phyloP scores from a whole-genome alignment of 139 green algal species.

The Penium margaritaceum region DNA sequence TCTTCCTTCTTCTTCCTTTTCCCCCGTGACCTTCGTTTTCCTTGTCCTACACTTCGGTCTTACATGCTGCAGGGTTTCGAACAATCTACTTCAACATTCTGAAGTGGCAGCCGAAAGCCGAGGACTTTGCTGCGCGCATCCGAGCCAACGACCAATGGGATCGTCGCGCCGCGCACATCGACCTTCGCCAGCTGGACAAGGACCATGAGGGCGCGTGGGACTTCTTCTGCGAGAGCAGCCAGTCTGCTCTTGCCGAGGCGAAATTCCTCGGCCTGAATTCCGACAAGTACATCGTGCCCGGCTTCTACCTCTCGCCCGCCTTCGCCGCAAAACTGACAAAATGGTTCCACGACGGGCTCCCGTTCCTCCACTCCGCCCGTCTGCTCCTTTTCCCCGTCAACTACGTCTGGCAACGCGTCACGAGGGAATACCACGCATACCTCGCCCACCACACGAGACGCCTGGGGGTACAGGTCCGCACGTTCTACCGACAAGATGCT shows the following conservation, averaged over 20 bases:
- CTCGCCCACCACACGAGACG: background rate
- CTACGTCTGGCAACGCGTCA: constrained; percentile 27
- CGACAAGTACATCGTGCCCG: constrained; percentile 20
- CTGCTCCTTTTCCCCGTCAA: constrained; percentile 8
- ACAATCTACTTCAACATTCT: no score
- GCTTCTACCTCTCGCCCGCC: constrained; percentile 9
- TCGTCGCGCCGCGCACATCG: no score
- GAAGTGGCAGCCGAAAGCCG: no score
- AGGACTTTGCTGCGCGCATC: no score
- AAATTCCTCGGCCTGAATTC: constrained; percentile 3
- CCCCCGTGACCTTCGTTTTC: no score
- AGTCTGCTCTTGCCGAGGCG: background rate
- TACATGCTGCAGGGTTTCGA: no score
- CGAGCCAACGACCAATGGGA: no score
- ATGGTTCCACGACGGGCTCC: background rate
- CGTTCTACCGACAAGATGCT: constrained; percentile 2
- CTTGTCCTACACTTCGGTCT: no score
- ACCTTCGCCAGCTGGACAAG: no score
- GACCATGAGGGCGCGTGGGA: constrained; percentile 11
- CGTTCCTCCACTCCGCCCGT: background rate
- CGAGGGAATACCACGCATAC: constrained; percentile 13
- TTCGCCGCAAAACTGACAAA: background rate
- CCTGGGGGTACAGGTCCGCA: constrained; percentile 12
- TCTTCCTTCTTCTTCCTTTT: no score
- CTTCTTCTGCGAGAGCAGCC: constrained; percentile 12